Evolutionary conservation across 2,329 filamentous ascomycete genomes (phyloP), one percentile per base, ranked within the genome.

Genomic region (Xylaria arbuscula): DNA sequence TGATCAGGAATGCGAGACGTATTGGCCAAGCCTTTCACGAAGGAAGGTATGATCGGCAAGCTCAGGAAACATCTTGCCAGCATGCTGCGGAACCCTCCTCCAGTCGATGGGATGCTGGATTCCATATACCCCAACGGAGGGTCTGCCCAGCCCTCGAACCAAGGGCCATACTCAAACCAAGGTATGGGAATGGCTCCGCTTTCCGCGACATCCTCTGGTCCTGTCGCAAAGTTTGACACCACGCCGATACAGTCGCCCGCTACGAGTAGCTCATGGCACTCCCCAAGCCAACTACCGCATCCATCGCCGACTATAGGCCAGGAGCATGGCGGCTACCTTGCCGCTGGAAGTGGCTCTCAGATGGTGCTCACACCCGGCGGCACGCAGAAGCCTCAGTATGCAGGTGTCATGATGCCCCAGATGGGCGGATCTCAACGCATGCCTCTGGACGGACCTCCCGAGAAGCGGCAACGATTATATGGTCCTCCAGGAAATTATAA

Each of bases 1-100:
- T 28, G 36, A 24, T 7, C 74, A 97, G 94, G 95, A 51, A 98
- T 99, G 94, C 97, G 97, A 77, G 96, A 97, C 77, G 95, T 99
- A 19, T 83, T 99, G 68, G 95, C 96, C 0, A 99, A 99, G 78
- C 96, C 96, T 0, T 99, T 99, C 79, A 99, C 96, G 4, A 91
- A 92, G 75, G 92, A 94, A 73, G 93, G 92, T 47, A 93, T 96
- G 83, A 86, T 93, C 64, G 90, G 91, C 72, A 92, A 97, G 82
- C 86, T 99, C 36, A 93, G 96, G 80, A 97, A 95, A 77, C 93
- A 98, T 77, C 85, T 98, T 58, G 87, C 89, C n/a, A 91, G 94
- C 77, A 85, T 97, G 69, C 90, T 97, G 77, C 93, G 93, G 76
- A 87, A 89, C 66, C 86, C 86, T 3, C 82, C 84, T 2, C 28